Conservation (phyloP, 306 rosid species). For the Hylodesmum podocarpum region DNA sequence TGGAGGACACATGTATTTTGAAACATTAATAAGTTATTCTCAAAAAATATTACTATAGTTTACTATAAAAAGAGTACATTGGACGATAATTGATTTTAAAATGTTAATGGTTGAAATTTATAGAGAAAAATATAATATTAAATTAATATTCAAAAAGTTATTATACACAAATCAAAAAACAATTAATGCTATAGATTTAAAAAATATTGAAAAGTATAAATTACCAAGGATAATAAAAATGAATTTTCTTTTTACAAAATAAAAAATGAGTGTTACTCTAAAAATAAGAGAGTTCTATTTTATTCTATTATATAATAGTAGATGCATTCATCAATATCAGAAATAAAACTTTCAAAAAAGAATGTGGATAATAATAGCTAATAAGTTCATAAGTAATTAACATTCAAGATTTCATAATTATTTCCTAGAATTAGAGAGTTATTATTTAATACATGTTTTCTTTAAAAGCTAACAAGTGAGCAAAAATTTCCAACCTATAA, state of each 20-base stretch:
- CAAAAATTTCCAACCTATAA: background rate
- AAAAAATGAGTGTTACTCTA: background rate
- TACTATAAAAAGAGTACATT: background rate
- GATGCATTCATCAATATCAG: background rate
- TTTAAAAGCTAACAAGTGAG: background rate
- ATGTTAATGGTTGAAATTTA: background rate
- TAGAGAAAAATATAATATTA: background rate
- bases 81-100: background rate
- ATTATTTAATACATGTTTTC: background rate
- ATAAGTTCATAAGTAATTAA: background rate
- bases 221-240: background rate
- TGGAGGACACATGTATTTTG: background rate
- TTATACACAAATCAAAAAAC: background rate
- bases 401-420: background rate
- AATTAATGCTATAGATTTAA: background rate
- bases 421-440: background rate
- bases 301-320: background rate
- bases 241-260: too few relatives aligned
- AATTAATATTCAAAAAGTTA: background rate
- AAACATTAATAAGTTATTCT: background rate
- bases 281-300: background rate
- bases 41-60: background rate
- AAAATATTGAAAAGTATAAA: background rate
- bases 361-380: background rate
- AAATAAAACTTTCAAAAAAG: background rate